phyloP scores from a whole-genome alignment of 2,329 filamentous ascomycete genomes.

The Fonsecaea pedrosoi region DNA sequence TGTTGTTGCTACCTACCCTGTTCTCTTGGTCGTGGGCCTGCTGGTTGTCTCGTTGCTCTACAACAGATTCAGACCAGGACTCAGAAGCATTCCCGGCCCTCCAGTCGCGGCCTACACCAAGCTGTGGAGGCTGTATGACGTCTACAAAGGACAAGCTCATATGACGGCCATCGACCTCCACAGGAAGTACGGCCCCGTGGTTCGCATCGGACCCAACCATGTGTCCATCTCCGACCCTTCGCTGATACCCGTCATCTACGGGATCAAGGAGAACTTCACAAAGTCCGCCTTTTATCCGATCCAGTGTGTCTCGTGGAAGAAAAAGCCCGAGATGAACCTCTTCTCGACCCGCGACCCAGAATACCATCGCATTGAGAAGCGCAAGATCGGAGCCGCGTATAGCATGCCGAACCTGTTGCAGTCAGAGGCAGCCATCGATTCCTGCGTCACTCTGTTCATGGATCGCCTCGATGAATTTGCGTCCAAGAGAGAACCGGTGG shows the following conservation, averaged over 20 bases:
- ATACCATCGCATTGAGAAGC: constrained; percentile 62
- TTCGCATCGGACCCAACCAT: constrained; percentile 75
- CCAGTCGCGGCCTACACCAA: constrained; percentile 73
- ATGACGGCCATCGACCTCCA: constrained; percentile 72
- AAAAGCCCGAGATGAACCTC: constrained; percentile 71
- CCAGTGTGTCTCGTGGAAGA: constrained; percentile 54
- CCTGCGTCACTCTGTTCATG: constrained; percentile 66
- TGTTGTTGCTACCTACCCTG: background rate
- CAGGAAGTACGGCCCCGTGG: constrained; percentile 73
- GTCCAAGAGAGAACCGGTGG: constrained; percentile 46
- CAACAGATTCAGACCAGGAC: constrained; percentile 13
- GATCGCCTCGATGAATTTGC: constrained; percentile 49
- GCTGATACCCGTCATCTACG: constrained; percentile 35
- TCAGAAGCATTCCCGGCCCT: constrained; percentile 63
- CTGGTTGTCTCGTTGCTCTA: constrained; percentile 9
- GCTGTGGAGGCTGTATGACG: constrained; percentile 76
- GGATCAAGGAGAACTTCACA: constrained; percentile 37
- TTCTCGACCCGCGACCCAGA: constrained; percentile 77
- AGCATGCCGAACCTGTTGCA: constrained; percentile 40
- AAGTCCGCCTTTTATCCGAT: constrained; percentile 38
- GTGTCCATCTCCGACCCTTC: constrained; percentile 75
- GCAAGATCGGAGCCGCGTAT: constrained; percentile 38
- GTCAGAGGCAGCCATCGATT: constrained; percentile 41
- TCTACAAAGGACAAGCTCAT: constrained; percentile 69
- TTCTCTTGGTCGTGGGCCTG: constrained; percentile 6